These are phyloP conservation scores for Stagonosporopsis cucurbitacearum DNA, from an alignment of 2,329 filamentous ascomycete genomes.

Conservation along the genomic window DNA sequence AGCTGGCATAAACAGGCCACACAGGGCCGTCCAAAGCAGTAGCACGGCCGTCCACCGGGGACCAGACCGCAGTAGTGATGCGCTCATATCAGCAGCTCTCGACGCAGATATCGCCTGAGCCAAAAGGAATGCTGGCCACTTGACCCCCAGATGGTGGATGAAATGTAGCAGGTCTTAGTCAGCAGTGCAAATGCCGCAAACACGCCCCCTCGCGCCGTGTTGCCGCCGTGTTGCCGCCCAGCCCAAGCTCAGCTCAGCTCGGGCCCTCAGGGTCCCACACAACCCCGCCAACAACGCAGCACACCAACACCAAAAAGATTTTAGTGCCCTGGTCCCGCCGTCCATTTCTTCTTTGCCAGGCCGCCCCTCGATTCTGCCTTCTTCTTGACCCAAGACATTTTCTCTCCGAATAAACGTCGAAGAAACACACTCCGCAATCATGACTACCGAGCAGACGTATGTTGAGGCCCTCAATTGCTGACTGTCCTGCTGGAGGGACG, in stretches of 20 bases:
- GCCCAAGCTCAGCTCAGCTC: background rate
- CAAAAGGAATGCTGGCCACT: slow-evolving; percentile 7
- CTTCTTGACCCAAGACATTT: slow-evolving; percentile 44
- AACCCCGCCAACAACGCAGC: slow-evolving; percentile 22
- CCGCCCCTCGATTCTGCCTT: slow-evolving; percentile 48
- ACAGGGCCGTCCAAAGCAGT: slow-evolving; percentile 43
- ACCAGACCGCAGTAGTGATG: slow-evolving; percentile 51
- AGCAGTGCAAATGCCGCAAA: slow-evolving; percentile 17
- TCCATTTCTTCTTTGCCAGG: slow-evolving; percentile 30
- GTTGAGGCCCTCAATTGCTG: slow-evolving; percentile 45
- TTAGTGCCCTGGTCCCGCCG: slow-evolving; percentile 12
- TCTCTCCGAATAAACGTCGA: slow-evolving; percentile 44
- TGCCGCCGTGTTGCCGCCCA: background rate
- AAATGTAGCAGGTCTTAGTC: slow-evolving; percentile 18
- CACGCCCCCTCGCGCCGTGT: background rate
- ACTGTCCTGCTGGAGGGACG: background rate
- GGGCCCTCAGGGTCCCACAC: slow-evolving; percentile 2
- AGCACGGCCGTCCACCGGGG: slow-evolving; percentile 66
- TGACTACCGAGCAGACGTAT: slow-evolving; percentile 86
- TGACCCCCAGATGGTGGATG: slow-evolving; percentile 15
- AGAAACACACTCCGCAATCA: slow-evolving; percentile 43
- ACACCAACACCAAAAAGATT: slow-evolving; percentile 33
- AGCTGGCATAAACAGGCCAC: slow-evolving; percentile 45
- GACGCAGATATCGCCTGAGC: slow-evolving; percentile 24
- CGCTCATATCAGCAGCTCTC: slow-evolving; percentile 39